Evolutionary conservation across 768 basidiomycete genomes (phyloP).

Genomic region (Tubosaeta brunneosetosa): DNA sequence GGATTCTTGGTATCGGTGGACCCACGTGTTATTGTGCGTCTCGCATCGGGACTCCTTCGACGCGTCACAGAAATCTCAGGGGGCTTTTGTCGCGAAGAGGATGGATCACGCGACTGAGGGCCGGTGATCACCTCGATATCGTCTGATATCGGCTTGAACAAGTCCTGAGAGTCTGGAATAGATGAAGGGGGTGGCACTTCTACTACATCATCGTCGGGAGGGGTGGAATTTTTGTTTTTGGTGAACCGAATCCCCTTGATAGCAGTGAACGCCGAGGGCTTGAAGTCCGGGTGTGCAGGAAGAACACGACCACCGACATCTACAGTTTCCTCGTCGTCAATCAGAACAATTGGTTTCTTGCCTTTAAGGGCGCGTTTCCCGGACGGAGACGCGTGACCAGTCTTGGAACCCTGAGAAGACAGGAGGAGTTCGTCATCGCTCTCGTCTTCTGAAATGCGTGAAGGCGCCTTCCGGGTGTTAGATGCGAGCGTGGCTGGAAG

Average conservation of each 20-base stretch:
- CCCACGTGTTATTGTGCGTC: not conserved
- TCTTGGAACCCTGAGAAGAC: conserved; percentile 20
- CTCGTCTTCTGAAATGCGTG: conserved; percentile 2
- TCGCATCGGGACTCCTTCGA: not conserved
- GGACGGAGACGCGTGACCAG: conserved; percentile 5
- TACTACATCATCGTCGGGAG: not conserved
- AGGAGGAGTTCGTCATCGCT: conserved; percentile 31
- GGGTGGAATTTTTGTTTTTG: conserved; percentile 24
- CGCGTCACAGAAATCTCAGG: conserved; percentile 2
- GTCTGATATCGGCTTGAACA: conserved; percentile 17
- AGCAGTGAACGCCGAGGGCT: conserved; percentile 7
- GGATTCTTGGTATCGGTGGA: not conserved
- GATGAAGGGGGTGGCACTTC: conserved; percentile 23
- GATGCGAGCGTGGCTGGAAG: not conserved
- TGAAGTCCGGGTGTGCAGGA: conserved; percentile 22
- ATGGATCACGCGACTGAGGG: not conserved
- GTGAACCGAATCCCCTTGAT: conserved; percentile 31
- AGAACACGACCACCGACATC: conserved; percentile 13
- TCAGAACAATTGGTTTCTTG: not conserved
- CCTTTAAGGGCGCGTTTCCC: conserved; percentile 11
- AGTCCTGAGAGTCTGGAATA: conserved; percentile 20
- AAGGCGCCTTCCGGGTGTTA: not conserved
- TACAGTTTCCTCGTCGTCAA: conserved; percentile 8
- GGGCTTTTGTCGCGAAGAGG: conserved; percentile 1
- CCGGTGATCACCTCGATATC: conserved; percentile 6